These are phyloP conservation scores for Atkinsonella texensis DNA, from an alignment of 2,329 filamentous ascomycete genomes.

Conservation along the genomic window DNA sequence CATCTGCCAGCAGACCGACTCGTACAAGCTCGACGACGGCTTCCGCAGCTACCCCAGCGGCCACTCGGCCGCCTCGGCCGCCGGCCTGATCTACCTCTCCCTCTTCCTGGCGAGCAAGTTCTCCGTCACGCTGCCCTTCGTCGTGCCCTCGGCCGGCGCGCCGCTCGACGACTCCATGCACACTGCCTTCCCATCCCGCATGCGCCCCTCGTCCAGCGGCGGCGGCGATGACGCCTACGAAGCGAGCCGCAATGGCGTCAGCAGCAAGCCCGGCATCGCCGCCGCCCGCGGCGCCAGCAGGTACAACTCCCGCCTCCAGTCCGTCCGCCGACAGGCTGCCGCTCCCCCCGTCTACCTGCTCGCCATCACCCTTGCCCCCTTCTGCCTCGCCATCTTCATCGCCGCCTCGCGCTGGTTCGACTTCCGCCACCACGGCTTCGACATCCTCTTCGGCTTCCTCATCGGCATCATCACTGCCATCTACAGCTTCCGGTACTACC, in stretches of 20 bases:
- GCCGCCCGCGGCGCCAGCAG: conserved; percentile 11
- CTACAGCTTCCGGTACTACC: conserved; percentile 75
- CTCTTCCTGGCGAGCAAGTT: conserved; percentile 82
- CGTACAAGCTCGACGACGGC: conserved; percentile 56
- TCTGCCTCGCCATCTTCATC: conserved; percentile 68
- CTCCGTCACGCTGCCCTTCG: conserved; percentile 59
- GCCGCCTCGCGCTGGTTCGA: conserved; percentile 78
- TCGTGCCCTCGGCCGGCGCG: conserved; percentile 34
- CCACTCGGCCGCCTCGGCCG: conserved; percentile 56
- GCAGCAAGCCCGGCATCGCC: conserved; percentile 13
- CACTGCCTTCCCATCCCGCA: conserved; percentile 66
- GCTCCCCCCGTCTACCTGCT: conserved; percentile 74
- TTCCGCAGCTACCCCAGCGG: conserved; percentile 62
- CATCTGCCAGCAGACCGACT: conserved; percentile 62
- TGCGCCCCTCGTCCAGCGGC: conserved; percentile 25
- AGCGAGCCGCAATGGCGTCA: conserved; percentile 14
- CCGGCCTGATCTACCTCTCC: conserved; percentile 72
- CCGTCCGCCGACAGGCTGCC: conserved; percentile 56
- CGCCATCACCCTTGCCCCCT: conserved; percentile 55
- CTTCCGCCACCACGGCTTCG: conserved; percentile 84
- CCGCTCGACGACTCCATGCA: conserved; percentile 33
- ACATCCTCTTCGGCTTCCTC: conserved; percentile 73
- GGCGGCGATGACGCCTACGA: conserved; percentile 30
- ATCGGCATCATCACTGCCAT: conserved; percentile 62
- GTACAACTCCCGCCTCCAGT: conserved; percentile 22